Conservation (phyloP, 2,329 filamentous ascomycete species). For the Stachybotrys elegans region DNA sequence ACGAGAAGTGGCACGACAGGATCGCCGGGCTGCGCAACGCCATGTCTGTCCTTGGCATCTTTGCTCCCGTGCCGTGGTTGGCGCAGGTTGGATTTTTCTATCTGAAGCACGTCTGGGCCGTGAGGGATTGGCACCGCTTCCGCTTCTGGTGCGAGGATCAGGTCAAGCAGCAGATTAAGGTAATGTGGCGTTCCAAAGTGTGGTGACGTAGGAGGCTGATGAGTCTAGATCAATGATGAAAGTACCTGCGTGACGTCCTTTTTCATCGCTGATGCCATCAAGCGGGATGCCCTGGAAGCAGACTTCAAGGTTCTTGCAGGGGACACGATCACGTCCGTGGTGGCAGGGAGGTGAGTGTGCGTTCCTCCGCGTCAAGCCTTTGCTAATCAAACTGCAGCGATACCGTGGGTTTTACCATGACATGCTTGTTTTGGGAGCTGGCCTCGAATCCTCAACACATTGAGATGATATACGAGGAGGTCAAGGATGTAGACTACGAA, state of each 20-base stretch:
- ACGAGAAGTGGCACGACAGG: constrained; percentile 19
- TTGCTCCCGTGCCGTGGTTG: constrained; percentile 22
- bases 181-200: background rate
- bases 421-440: constrained; percentile 12
- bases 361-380: background rate
- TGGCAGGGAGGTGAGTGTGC: constrained; percentile 14
- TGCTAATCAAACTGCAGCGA: constrained; percentile 7
- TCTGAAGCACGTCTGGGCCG: constrained; percentile 8
- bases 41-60: constrained; percentile 20
- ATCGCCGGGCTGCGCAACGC: constrained; percentile 19
- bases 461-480: constrained; percentile 3
- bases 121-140: constrained; percentile 17
- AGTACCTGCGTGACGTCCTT: background rate
- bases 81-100: constrained; percentile 16
- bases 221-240: background rate
- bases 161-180: constrained; percentile 9
- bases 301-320: constrained; percentile 5
- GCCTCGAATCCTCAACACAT: constrained; percentile 11
- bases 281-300: background rate
- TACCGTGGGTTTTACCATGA: constrained; percentile 11
- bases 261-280: background rate
- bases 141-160: constrained; percentile 15
- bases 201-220: too few relatives aligned
- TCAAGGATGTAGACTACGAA: constrained; percentile 11
- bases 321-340: constrained; percentile 14